Base-by-base conservation (phyloP, 768 basidiomycete species). In the Suillus plorans region DNA sequence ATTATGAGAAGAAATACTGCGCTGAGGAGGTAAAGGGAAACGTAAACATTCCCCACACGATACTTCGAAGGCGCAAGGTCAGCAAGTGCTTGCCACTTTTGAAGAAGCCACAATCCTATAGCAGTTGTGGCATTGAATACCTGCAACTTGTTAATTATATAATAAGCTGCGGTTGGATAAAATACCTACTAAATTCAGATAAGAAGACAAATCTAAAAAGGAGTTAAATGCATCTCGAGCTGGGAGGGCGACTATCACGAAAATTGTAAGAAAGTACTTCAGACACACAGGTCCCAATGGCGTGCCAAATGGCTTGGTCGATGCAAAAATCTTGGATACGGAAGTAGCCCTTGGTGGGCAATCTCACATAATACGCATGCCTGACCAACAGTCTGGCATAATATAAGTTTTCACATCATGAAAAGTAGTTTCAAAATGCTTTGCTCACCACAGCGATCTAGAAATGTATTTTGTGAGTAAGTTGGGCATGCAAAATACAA, bases 301-400 rank as follows among this genome's bases (percentile, higher is more conserved):
- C 1, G 84, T 84, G 37, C 80, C 81, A 60, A 85, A 84, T 4
- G 84, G 84, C 55, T 76, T 73, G 16, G 79, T 83, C 3, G 81
- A 81, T 3, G 81, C 77, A 69, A 82, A 85, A 85, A 80, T 7
- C 68, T 72, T 2, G 83, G 78, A 58, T 76, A 84, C 0, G 85
- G 85, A n/a, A 86, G 73, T 6, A 86, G 73, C 12, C 84, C 84
- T 73, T 85, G 84, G 55, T 84, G 76, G 14, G 81, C 84, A 41
- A 84, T 76, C 70, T 86, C 85, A 31, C 84, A 79, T 36, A 85
- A 75, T 53, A 85, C 73, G 42, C 84, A 78, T 18, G 81, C 74
- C 71, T 81, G 73, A 9, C 80, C 82, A 62, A 83, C 74, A 47
- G 78, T 73, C 70, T 73, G 44, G 16, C 20, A 62, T 20, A 44